Percentiles rank a stretch among this genome's conserved stretches.
Conservation (phyloP, 495 filamentous ascomycete genomes). For the Hypomontagnella submonticulosa region DNA sequence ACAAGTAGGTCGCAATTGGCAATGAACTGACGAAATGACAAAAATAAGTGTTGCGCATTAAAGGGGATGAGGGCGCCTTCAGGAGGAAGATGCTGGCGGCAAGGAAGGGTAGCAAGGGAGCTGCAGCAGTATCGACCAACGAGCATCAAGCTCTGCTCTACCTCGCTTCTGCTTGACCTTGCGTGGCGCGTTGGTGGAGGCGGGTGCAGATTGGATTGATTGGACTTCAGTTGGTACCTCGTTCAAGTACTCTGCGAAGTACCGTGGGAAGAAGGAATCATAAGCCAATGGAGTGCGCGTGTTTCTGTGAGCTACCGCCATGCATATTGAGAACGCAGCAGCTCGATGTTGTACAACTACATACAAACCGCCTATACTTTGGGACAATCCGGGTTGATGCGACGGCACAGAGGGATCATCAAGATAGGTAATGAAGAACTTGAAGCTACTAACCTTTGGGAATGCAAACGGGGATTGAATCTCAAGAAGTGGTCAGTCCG, state of each 20-base stretch:
- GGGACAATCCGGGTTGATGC: too few relatives aligned
- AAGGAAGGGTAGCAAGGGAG: constrained; percentile 26
- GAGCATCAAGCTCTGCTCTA: constrained; percentile 34
- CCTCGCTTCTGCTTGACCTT: constrained; percentile 24
- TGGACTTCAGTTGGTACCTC: constrained; percentile 30
- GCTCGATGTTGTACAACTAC: constrained; percentile 18
- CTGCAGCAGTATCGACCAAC: constrained; percentile 34
- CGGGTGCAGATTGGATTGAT: constrained; percentile 28
- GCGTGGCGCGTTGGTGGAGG: constrained; percentile 27
- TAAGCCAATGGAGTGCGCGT: constrained; percentile 26
- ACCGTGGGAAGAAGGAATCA: constrained; percentile 9
- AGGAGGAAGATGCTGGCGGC: constrained; percentile 9
- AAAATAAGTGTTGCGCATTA: constrained; percentile 20
- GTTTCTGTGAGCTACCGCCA: constrained; percentile 31
- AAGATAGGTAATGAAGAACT: constrained; percentile 7
- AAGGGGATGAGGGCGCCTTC: constrained; percentile 14
- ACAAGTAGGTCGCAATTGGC: constrained; percentile 24
- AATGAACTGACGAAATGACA: constrained; percentile 12
- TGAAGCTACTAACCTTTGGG: constrained; percentile 21
- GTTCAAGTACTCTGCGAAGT: constrained; percentile 23
- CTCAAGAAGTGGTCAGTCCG: constrained; percentile 40
- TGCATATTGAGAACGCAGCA: constrained; percentile 36
- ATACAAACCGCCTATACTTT: constrained; percentile 2
- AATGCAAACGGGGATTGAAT: constrained; percentile 34
- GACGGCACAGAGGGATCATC: neutral